A percentile compares a stretch with the other conserved stretches of the same genome.
Evolutionary conservation across 2,329 filamentous ascomycete genomes (phyloP).

Genomic region (Trichophyton verrucosum): DNA sequence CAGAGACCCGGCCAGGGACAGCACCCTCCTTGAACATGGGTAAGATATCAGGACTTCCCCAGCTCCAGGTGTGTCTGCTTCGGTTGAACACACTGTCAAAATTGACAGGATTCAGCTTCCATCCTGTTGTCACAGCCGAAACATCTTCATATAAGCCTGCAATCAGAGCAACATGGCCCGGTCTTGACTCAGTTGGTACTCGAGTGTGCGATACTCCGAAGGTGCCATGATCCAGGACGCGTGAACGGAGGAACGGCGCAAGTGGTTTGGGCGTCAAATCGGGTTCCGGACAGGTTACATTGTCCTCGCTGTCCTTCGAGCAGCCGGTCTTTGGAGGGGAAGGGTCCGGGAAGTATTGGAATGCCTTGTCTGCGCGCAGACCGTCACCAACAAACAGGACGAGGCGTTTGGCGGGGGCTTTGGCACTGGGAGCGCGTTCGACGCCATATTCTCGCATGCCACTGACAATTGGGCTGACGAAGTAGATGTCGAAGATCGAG

Average conservation of each 20-base stretch:
- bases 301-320: constrained; percentile 15
- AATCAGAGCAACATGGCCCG: constrained; percentile 92
- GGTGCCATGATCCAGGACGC: constrained; percentile 76
- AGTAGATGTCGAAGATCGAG: constrained; percentile 98
- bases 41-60: constrained; percentile 94
- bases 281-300: constrained; percentile 44
- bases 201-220: constrained; percentile 96
- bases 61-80: constrained; percentile 95
- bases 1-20: constrained; percentile 71
- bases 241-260: constrained; percentile 80
- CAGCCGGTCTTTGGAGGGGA: constrained; percentile 40
- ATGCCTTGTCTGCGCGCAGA: constrained; percentile 91
- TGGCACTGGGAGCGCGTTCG: constrained; percentile 45
- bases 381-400: constrained; percentile 96
- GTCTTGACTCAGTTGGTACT: constrained; percentile 90
- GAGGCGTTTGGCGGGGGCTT: constrained; percentile 75
- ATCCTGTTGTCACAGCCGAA: constrained; percentile 89
- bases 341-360: constrained; percentile 84
- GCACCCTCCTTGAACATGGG: constrained; percentile 97
- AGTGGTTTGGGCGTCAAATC: constrained; percentile 65
- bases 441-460: constrained; percentile 78
- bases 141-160: constrained; percentile 96
- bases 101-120: constrained; percentile 96
- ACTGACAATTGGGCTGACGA: constrained; percentile 91
- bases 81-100: constrained; percentile 99